Conservation (phyloP, 164 flowering plant species). For the Vitis vinifera region ASM3070453v1 NC_081823.1:14992001-14992500, state of each 20-base stretch:
- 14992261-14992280: conserved; percentile 6
- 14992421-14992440: not conserved
- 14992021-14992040: not conserved
- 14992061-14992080: not conserved
- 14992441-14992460: not conserved
- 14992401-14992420: conserved; percentile 69
- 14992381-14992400: conserved; percentile 93
- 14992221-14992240: conserved; percentile 58
- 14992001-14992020: no score
- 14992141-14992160: conserved; percentile 66
- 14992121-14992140: conserved; percentile 47
- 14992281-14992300: not conserved
- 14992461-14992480: not conserved
- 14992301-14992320: conserved; percentile 45
- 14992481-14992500: not conserved
- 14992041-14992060: not conserved
- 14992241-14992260: not conserved
- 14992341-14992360: conserved; percentile 52
- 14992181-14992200: conserved; percentile 83
- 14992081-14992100: not conserved
- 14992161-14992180: conserved; percentile 93
- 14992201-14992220: conserved; percentile 63
- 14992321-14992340: conserved; percentile 37
- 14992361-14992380: conserved; percentile 86
- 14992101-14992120: not conserved